Evolutionary conservation across 306 rosid genomes (phyloP).

Genomic region (Benincasa hispida): DNA sequence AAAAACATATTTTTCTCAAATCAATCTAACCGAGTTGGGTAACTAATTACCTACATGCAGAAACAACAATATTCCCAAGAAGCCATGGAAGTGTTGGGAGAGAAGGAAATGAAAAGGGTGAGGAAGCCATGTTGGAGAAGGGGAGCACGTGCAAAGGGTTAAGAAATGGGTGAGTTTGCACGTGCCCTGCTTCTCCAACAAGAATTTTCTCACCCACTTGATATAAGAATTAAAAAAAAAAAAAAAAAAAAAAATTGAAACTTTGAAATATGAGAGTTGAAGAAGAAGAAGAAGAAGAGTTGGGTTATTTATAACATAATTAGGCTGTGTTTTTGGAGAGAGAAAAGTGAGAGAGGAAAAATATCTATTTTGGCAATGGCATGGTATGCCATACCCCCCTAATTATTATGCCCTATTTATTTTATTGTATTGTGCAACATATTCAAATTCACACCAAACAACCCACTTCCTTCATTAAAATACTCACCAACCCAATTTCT

Average conservation of each 20-base stretch:
- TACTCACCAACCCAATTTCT: neutral
- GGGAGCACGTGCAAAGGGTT: conserved; percentile 66
- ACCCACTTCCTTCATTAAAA: neutral
- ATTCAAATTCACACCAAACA: neutral
- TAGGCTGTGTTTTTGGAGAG: neutral
- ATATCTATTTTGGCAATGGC: neutral
- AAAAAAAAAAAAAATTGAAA: too few species aligned
- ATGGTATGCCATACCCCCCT: conserved; percentile 4
- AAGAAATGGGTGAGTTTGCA: conserved; percentile 32
- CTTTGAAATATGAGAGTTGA: neutral
- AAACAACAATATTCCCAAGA: neutral
- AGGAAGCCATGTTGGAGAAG: conserved; percentile 78
- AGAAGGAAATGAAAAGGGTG: conserved; percentile 12
- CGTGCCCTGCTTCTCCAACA: conserved; percentile 99
- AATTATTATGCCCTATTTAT: neutral
- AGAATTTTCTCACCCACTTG: conserved; percentile 45
- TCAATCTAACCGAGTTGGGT: too few species aligned
- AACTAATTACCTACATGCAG: neutral
- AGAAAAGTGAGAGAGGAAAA: neutral
- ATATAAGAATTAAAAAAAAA: too few species aligned
- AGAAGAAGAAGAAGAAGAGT: neutral
- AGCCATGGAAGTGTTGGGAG: neutral
- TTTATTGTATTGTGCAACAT: neutral
- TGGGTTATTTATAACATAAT: neutral
- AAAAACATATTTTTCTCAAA: too few species aligned